phyloP scores from a whole-genome alignment of 192 early-diverging fungal genomes.

The Spinellus fusiger region DNA sequence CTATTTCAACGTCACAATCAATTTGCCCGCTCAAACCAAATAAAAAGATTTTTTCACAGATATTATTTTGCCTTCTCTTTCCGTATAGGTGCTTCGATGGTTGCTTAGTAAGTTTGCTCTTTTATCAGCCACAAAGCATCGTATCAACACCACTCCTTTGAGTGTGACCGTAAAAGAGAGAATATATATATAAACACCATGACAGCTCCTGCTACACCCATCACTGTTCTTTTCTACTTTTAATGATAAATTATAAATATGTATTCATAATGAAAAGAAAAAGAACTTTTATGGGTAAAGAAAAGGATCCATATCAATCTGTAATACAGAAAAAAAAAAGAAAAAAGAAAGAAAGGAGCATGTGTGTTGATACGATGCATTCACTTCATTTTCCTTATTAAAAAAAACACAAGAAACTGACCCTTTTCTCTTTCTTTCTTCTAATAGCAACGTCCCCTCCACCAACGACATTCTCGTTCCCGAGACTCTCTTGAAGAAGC shows the following conservation, averaged over 20 bases:
- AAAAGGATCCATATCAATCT: too few species aligned
- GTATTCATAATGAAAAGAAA: too few species aligned
- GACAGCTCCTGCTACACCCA: neutral
- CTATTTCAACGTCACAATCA: neutral
- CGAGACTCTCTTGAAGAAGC: slow-evolving; percentile 84
- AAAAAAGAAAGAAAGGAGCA: too few species aligned
- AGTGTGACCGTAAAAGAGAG: neutral
- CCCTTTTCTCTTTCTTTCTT: neutral
- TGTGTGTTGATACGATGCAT: too few species aligned
- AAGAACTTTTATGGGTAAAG: too few species aligned
- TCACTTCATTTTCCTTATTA: too few species aligned
- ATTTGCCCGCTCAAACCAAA: neutral
- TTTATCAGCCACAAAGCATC: neutral
- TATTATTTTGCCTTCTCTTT: slow-evolving; percentile 11
- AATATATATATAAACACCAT: neutral
- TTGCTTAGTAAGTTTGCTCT: slow-evolving; percentile 16
- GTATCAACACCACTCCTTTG: neutral
- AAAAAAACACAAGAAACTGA: too few species aligned
- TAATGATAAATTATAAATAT: too few species aligned
- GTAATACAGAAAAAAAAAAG: too few species aligned
- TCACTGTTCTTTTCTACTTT: neutral
- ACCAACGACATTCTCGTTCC: slow-evolving; percentile 71
- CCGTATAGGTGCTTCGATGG: slow-evolving; percentile 11
- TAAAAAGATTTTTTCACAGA: neutral
- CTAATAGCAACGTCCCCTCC: slow-evolving; percentile 37